A percentile compares a stretch with the other conserved stretches of the same genome.
Evolutionary conservation across 208 protist genomes (phyloP).

Genomic region (Leishmania major): DNA sequence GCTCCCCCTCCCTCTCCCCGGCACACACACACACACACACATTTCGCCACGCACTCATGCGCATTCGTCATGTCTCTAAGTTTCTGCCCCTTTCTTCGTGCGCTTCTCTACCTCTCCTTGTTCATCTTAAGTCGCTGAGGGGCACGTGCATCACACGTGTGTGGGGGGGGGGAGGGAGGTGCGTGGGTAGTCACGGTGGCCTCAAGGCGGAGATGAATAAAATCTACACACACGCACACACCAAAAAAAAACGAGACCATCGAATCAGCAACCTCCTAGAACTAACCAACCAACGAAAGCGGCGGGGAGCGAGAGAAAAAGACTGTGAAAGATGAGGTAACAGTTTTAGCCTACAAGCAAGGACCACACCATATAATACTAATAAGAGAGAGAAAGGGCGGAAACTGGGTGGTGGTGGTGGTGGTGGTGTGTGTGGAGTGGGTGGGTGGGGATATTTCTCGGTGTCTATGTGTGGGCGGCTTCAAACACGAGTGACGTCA

Average conservation of each 20-base stretch:
- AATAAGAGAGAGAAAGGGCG: conserved; percentile 4
- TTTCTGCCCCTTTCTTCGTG: background rate
- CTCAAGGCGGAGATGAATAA: background rate
- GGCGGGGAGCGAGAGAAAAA: background rate
- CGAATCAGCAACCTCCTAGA: background rate
- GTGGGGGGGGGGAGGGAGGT: background rate
- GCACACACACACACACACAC: background rate
- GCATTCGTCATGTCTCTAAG: background rate
- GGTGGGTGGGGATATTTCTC: background rate
- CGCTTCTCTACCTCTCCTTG: background rate
- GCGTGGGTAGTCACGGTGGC: background rate
- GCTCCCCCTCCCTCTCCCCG: background rate
- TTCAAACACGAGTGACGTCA: background rate
- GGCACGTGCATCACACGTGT: background rate
- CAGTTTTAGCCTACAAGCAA: background rate
- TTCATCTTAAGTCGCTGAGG: background rate
- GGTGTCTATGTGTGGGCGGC: background rate
- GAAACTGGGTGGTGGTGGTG: background rate
- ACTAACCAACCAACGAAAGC: background rate
- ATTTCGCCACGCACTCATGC: background rate
- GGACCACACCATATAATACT: background rate
- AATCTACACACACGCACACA: background rate
- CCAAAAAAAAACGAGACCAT: background rate
- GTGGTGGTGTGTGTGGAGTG: background rate
- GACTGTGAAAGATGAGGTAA: background rate